These are phyloP conservation scores for Coemansia sp. DNA, from an alignment of 192 early-diverging fungal species.

Conservation along the genomic window DNA sequence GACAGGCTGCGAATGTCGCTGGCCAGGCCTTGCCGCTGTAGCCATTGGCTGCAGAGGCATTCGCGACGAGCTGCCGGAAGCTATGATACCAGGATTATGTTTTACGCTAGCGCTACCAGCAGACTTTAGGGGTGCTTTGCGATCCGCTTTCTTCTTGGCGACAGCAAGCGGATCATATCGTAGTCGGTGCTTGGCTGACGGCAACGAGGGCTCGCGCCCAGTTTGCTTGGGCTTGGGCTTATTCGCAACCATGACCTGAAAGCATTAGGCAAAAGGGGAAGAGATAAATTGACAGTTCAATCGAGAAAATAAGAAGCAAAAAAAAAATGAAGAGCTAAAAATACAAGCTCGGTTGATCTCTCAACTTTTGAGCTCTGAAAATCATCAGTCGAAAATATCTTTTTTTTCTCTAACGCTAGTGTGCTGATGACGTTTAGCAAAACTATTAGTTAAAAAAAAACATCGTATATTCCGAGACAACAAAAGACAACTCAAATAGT, in stretches of 20 bases:
- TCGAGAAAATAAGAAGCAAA: not conserved
- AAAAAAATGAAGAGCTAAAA: not conserved
- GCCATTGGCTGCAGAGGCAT: not conserved
- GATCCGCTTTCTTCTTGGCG: not conserved
- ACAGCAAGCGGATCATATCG: not conserved
- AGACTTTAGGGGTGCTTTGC: not conserved
- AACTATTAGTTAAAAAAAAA: slow-evolving; percentile 1
- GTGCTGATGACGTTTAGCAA: not conserved
- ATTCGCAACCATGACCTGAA: not conserved
- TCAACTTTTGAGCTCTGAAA: not conserved
- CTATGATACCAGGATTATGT: not conserved
- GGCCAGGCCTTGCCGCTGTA: not conserved
- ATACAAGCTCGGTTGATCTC: not conserved
- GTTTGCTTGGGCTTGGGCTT: slow-evolving; percentile 3
- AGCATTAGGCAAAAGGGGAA: not conserved
- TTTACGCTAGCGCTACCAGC: not conserved
- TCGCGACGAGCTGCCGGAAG: not conserved
- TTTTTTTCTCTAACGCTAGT: not conserved
- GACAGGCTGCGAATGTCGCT: not conserved
- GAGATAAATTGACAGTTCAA: not conserved
- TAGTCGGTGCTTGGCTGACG: slow-evolving; percentile 2
- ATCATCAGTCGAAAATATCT: not conserved
- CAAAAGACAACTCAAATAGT: slow-evolving; percentile 56
- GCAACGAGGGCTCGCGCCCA: slow-evolving; percentile 1
- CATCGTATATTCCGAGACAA: not conserved